A percentile compares a stretch with the other conserved stretches of the same genome.
phyloP scores from a whole-genome alignment of 345 rosid genomes.

The Brassica juncea region DNA sequence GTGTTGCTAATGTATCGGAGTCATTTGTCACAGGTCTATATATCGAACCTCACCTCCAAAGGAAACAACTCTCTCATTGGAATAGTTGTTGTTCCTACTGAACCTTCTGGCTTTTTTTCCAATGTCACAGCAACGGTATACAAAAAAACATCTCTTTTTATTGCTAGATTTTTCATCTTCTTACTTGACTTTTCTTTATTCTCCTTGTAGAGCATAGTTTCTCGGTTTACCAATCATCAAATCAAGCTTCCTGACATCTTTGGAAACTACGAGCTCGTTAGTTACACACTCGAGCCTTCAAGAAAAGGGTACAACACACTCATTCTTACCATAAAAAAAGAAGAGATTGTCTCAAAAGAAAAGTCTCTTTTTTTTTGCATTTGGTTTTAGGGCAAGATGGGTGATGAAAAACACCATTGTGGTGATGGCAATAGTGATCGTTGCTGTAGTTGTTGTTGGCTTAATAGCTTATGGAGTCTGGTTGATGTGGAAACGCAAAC shows the following conservation, averaged over 20 bases:
- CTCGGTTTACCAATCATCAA: conserved; percentile 62
- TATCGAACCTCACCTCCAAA: conserved; percentile 54
- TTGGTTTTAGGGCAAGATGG: conserved; percentile 61
- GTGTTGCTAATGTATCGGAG: neutral
- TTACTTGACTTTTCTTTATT: neutral
- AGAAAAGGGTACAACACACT: conserved; percentile 42
- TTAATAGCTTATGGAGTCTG: conserved; percentile 49
- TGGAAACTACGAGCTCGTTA: conserved; percentile 61
- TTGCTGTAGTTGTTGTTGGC: conserved; percentile 28
- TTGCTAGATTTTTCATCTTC: neutral
- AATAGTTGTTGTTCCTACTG: conserved; percentile 63
- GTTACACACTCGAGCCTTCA: conserved; percentile 65
- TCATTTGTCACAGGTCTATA: conserved; percentile 54
- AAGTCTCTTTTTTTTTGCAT: neutral
- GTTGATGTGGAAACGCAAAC: conserved; percentile 53
- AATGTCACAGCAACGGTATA: conserved; percentile 62
- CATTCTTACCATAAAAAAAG: neutral
- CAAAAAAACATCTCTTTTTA: neutral
- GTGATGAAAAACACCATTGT: conserved; percentile 41
- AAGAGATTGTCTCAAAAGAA: neutral
- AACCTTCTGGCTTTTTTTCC: conserved; percentile 52
- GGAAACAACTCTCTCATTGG: conserved; percentile 60
- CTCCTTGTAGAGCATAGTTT: conserved; percentile 56
- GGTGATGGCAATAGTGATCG: conserved; percentile 20
- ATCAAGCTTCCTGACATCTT: conserved; percentile 64